Conservation (phyloP, 202 grass and related monocot species). For the Musa balbisiana region DNA sequence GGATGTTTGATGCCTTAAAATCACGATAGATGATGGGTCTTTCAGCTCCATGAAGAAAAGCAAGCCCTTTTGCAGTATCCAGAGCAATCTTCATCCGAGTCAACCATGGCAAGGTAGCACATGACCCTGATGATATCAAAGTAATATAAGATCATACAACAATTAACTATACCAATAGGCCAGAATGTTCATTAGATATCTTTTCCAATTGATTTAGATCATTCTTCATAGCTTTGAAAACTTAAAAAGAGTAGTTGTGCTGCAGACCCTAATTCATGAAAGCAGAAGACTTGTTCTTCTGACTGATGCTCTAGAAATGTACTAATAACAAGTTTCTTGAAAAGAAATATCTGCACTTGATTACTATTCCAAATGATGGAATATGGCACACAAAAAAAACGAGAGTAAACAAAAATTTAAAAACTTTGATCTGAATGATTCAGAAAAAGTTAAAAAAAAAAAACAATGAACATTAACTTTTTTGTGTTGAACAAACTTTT, state of each 20-base stretch:
- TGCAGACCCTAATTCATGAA: neutral
- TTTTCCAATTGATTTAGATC: neutral
- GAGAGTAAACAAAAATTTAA: too few relatives aligned
- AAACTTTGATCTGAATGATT: too few relatives aligned
- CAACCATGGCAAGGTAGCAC: slow-evolving; percentile 89
- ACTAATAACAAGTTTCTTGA: neutral
- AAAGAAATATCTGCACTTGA: neutral
- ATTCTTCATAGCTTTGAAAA: neutral
- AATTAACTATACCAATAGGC: neutral
- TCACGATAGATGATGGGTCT: slow-evolving; percentile 96
- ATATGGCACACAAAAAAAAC: neutral
- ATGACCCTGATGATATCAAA: slow-evolving; percentile 65
- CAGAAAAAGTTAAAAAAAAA: too few relatives aligned
- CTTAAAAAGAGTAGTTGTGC: neutral
- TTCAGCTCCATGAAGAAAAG: slow-evolving; percentile 83
- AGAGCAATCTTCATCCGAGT: slow-evolving; percentile 90
- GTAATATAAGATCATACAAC: slow-evolving; percentile 1
- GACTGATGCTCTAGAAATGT: too few relatives aligned
- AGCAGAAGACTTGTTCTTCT: neutral
- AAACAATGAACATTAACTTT: too few relatives aligned
- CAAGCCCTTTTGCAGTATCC: slow-evolving; percentile 78
- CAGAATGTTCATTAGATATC: neutral
- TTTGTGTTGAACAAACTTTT: too few relatives aligned
- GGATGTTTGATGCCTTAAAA: slow-evolving; percentile 98
- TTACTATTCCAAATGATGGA: neutral